phyloP scores from a whole-genome alignment of 495 filamentous ascomycete species.

The Diplogelasinospora grovesii region DNA sequence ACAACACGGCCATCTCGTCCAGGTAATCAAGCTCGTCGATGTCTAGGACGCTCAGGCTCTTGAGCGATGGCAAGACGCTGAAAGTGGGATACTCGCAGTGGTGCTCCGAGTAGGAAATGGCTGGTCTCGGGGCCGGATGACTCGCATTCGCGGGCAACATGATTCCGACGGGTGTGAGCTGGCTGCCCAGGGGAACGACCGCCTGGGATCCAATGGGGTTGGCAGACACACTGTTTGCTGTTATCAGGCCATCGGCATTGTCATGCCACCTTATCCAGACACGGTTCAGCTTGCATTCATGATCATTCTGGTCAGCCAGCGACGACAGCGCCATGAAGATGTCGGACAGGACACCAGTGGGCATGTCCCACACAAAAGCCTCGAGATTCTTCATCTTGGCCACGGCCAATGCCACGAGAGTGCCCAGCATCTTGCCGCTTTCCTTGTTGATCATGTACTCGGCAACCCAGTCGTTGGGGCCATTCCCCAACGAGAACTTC shows the following conservation, averaged over 20 bases:
- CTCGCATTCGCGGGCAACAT: constrained; percentile 23
- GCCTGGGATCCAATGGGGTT: constrained; percentile 20
- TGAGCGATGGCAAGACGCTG: constrained; percentile 74
- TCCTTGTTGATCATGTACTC: constrained; percentile 88
- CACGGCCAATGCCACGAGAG: constrained; percentile 78
- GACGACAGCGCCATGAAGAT: constrained; percentile 81
- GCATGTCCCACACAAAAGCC: constrained; percentile 95
- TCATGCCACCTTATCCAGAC: constrained; percentile 92
- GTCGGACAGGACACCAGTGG: constrained; percentile 79
- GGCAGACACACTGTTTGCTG: constrained; percentile 15
- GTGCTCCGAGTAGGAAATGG: constrained; percentile 34
- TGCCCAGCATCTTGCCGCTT: constrained; percentile 88
- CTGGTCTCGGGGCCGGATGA: constrained; percentile 19
- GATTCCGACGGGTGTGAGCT: constrained; percentile 38
- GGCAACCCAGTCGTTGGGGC: constrained; percentile 71
- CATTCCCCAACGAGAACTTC: constrained; percentile 89
- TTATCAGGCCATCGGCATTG: constrained; percentile 49
- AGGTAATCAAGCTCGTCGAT: constrained; percentile 85
- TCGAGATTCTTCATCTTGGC: constrained; percentile 85
- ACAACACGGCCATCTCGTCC: constrained; percentile 79
- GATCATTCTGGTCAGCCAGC: constrained; percentile 52
- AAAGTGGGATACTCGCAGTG: constrained; percentile 78
- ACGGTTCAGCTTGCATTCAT: constrained; percentile 63
- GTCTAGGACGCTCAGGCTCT: constrained; percentile 75
- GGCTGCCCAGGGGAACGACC: constrained; percentile 32